phyloP scores from a whole-genome alignment of 495 filamentous ascomycete species.

The Talaromyces adpressus region DNA sequence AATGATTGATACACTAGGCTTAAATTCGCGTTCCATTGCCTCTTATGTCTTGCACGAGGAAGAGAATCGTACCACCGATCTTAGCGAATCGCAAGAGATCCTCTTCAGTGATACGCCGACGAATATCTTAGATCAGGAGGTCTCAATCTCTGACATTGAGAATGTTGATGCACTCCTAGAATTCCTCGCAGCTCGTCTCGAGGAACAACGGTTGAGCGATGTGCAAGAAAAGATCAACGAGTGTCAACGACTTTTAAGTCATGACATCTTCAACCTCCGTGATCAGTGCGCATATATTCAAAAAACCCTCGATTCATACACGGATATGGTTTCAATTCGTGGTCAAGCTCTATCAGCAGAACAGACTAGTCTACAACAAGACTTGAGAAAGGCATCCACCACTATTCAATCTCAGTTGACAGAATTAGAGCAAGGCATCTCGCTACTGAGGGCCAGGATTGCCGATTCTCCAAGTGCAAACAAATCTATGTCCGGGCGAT shows the following conservation, averaged over 20 bases:
- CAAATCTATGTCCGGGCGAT: constrained; percentile 16
- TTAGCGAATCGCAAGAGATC: constrained; percentile 22
- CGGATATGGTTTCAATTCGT: constrained; percentile 50
- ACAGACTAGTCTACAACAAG: constrained; percentile 71
- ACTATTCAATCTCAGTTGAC: constrained; percentile 64
- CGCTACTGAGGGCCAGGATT: constrained; percentile 72
- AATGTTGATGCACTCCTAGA: constrained; percentile 53
- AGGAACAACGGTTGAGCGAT: constrained; percentile 56
- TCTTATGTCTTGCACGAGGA: constrained; percentile 59
- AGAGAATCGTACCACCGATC: constrained; percentile 50
- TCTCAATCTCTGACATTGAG: constrained; percentile 64
- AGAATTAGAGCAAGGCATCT: constrained; percentile 74
- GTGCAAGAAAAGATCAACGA: constrained; percentile 55
- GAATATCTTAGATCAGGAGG: constrained; percentile 49
- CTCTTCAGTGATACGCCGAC: constrained; percentile 34
- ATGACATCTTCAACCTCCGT: constrained; percentile 59
- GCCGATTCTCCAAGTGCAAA: constrained; percentile 42
- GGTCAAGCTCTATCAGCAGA: constrained; percentile 74
- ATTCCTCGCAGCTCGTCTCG: constrained; percentile 48
- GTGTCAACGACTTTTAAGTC: constrained; percentile 51
- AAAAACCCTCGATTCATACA: constrained; percentile 62
- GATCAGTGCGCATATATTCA: constrained; percentile 66
- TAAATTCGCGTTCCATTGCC: constrained; percentile 72
- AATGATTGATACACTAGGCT: constrained; percentile 88
- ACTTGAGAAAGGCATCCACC: constrained; percentile 64